Percentiles rank a stretch among this genome's conserved stretches.
Conservation (phyloP, 2,329 filamentous ascomycete genomes). For the Penicillium oxalicum region DNA sequence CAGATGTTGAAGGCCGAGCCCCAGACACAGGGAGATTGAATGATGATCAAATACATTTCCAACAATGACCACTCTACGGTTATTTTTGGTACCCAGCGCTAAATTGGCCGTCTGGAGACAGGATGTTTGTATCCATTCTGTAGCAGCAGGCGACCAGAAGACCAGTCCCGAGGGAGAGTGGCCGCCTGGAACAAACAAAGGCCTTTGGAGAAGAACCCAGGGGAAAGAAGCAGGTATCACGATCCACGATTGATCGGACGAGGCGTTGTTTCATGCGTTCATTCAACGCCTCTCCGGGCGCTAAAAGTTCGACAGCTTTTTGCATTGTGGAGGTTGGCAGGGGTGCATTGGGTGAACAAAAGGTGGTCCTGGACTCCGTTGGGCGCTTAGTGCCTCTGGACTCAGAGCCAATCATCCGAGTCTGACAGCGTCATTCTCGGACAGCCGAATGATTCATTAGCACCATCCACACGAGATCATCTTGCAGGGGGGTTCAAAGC, state of each 20-base stretch:
- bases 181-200: no score
- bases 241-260: slow-evolving; percentile 3
- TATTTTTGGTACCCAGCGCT: slow-evolving; percentile 8
- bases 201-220: slow-evolving; percentile 6
- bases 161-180: not conserved
- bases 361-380: slow-evolving; percentile 19
- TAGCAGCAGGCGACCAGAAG: slow-evolving; percentile 7
- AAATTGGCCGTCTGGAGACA: slow-evolving; percentile 4
- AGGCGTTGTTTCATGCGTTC: slow-evolving; percentile 23
- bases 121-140: slow-evolving; percentile 3
- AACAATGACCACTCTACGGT: not conserved
- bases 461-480: no score
- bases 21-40: not conserved
- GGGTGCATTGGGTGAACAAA: slow-evolving; percentile 15
- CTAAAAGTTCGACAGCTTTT: slow-evolving; percentile 2
- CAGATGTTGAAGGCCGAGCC: not conserved
- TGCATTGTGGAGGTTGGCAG: slow-evolving; percentile 17
- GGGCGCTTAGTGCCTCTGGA: slow-evolving; percentile 24
- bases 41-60: slow-evolving; percentile 8
- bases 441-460: not conserved
- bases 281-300: slow-evolving; percentile 1
- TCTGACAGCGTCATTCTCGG: not conserved
- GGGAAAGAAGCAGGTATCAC: slow-evolving; percentile 13
- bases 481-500: no score
- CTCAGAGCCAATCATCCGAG: slow-evolving; percentile 20